Evolutionary conservation across 2,329 filamentous ascomycete genomes (phyloP), one percentile per base, ranked within the genome.

Genomic region (Calonectria hawksworthii): DNA sequence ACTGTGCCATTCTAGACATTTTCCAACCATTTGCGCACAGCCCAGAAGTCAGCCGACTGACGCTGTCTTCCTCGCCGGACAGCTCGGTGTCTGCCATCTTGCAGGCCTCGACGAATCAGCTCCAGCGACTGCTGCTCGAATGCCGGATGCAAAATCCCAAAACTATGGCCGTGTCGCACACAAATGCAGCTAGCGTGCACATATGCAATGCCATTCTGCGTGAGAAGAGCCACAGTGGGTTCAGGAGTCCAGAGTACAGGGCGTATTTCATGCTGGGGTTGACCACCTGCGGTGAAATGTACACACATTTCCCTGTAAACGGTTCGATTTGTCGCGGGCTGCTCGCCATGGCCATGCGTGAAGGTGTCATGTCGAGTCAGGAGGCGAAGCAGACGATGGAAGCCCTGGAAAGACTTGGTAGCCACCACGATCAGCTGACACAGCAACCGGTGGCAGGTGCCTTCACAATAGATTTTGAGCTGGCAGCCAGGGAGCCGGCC

Each of bases 211-310:
- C 16, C 14, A 63, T 63, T 14, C 36, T 63, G 34, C 56, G 23
- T 13, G 56, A 63, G 32, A 21, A n/a, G 14, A 41, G 16, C 23
- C 56, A 28, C 14, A 9, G 26, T 10, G 13, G 26, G n/a, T 36
- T 38, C 11, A 28, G n/a, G 38, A 21, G 7, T 28, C 23, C 32
- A 4, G 56, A 63, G 56, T 21, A 63, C 32, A 63, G 26, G 36
- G 56, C 56, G 23, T 63, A 63, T 11, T 63, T 63, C 34, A 63
- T 63, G 56, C 36, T 63, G 7, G 56, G 56, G n/a, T 21, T 63
- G 8, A 14, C 56, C 16, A 63, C 56, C 56, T 63, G 56, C 34
- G 56, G 56, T 8, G 56, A 63, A n/a, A 41, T 41, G 56, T 63
- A 63, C n/a, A 63, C 56, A 23, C 38, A 41, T 18, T 63, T 63